phyloP scores from a whole-genome alignment of 139 green algal species.

The Astrephomene gubernaculifera region DNA sequence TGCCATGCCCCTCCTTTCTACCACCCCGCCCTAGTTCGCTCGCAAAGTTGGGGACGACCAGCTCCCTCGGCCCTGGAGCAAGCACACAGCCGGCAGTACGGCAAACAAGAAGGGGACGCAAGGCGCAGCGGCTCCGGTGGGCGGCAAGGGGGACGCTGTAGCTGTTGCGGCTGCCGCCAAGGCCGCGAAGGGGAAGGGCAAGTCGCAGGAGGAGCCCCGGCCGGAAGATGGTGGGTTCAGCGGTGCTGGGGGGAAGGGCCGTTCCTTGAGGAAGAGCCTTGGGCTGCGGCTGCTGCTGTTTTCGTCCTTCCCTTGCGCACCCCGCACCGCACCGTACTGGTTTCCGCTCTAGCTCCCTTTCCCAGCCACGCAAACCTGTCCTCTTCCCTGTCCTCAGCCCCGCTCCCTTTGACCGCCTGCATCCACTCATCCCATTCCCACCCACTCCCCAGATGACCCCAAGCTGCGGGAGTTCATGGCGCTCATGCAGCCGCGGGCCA shows the following conservation, averaged over 20 bases:
- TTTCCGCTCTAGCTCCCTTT: no score
- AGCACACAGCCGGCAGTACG: slow-evolving; percentile 82
- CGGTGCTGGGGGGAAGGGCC: not conserved
- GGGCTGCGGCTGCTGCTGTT: no score
- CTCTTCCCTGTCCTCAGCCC: no score
- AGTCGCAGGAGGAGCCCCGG: not conserved
- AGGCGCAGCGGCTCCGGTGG: not conserved
- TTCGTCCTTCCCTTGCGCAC: not conserved
- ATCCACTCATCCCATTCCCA: no score
- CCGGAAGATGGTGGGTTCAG: slow-evolving; percentile 27
- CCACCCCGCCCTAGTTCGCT: slow-evolving; percentile 71
- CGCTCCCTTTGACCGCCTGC: no score
- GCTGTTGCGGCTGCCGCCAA: slow-evolving; percentile 38
- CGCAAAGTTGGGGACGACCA: slow-evolving; percentile 65
- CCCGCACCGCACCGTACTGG: no score
- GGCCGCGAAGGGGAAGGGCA: slow-evolving; percentile 35
- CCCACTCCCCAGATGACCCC: slow-evolving; percentile 81
- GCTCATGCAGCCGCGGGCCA: slow-evolving; percentile 87
- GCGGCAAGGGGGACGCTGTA: slow-evolving; percentile 23
- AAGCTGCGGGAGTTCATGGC: slow-evolving; percentile 94
- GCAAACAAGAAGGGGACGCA: slow-evolving; percentile 45
- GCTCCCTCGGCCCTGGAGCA: slow-evolving; percentile 87
- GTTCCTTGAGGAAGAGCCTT: no score
- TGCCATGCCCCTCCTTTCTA: no score
- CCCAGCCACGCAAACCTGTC: no score